Base-by-base conservation (phyloP, 2,329 filamentous ascomycete species). In the Magnaporthales sp. region DNA sequence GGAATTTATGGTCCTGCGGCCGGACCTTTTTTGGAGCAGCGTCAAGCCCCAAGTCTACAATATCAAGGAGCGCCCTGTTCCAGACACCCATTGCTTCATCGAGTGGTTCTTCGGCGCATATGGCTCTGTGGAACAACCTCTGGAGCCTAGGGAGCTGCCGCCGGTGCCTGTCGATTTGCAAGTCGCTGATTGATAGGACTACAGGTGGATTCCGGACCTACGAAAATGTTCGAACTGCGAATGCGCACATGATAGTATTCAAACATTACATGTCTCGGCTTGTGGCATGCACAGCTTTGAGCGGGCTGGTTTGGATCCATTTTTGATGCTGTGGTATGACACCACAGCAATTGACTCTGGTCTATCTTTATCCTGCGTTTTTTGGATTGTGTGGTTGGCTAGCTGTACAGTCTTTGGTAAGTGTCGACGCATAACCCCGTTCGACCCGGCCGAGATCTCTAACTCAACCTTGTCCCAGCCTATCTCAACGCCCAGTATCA, bases 21-120 rank as follows among this genome's bases (percentile, higher is more conserved):
- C 61, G 1, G 61, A 62, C 22, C 61, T 62, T 19, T 62, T 62
- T 19, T 62, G 61, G 61, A 62, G 61, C 61, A 62, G 26, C 29
- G 61, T 62, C 61, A 62, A 62, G 29, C 31, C 29, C 10, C 27
- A 27, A 13, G 6, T 9, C 8, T 31, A 15, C 7, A 27, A 32
- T 24, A 13, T 10, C 27, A 62, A 62, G 27, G 27, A 62, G 22
- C 61, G 61, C 19, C 61, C 29, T 9, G 27, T 22, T 22, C 61
- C 64, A 2, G 46, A 32, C 24, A 32, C 56, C 2, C 61, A 62
- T 19, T 62, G 27, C 31, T 62, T 62, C 27, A n/a, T 29, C 27
- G 31, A 22, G 27, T 62, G 61, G 61, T 62, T 62, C 29, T 62
- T 27, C 15, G 22, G 61, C 15, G 19, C 61, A 0, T 7, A 13